phyloP scores from a whole-genome alignment of 108 stramenopile species.

The Discostella pseudostelligera region DNA sequence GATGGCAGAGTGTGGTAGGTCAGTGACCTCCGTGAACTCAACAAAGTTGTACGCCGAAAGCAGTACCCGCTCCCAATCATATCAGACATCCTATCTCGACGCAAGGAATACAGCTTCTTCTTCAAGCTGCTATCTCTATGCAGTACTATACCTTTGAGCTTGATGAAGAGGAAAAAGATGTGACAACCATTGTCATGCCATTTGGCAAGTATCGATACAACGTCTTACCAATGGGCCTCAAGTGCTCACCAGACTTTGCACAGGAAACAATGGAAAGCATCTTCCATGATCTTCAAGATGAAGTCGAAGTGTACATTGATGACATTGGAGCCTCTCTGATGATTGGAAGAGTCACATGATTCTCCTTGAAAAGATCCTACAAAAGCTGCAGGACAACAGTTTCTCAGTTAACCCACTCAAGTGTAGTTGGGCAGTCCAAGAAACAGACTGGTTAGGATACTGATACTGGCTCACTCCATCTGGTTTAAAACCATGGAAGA shows the following conservation, averaged over 20 bases:
- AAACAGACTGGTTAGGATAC: conserved; percentile 43
- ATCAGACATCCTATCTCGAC: conserved; percentile 28
- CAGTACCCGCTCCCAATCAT: conserved; percentile 47
- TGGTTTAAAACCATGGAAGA: conserved; percentile 41
- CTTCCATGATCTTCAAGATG: conserved; percentile 27
- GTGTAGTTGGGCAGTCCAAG: conserved; percentile 38
- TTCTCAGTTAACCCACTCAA: conserved; percentile 44
- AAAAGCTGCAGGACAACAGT: conserved; percentile 7
- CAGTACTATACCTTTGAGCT: conserved; percentile 32
- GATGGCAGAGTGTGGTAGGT: conserved; percentile 44
- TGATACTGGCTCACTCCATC: conserved; percentile 43
- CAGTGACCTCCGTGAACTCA: conserved; percentile 42
- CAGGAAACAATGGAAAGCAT: conserved; percentile 49
- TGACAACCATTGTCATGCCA: conserved; percentile 40
- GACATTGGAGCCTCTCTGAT: conserved; percentile 42
- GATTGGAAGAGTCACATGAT: conserved; percentile 40
- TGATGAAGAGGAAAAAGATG: conserved; percentile 4
- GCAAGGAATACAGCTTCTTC: conserved; percentile 25
- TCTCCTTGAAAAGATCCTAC: conserved; percentile 13
- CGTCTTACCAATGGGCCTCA: conserved; percentile 8
- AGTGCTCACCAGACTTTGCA: conserved; percentile 47
- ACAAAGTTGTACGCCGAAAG: conserved; percentile 20
- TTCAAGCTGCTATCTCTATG: conserved; percentile 41
- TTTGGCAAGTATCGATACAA: conserved; percentile 47
- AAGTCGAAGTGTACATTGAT: conserved; percentile 61